Conservation (phyloP, 495 filamentous ascomycete genomes). For the Penicillium argentinense region DNA sequence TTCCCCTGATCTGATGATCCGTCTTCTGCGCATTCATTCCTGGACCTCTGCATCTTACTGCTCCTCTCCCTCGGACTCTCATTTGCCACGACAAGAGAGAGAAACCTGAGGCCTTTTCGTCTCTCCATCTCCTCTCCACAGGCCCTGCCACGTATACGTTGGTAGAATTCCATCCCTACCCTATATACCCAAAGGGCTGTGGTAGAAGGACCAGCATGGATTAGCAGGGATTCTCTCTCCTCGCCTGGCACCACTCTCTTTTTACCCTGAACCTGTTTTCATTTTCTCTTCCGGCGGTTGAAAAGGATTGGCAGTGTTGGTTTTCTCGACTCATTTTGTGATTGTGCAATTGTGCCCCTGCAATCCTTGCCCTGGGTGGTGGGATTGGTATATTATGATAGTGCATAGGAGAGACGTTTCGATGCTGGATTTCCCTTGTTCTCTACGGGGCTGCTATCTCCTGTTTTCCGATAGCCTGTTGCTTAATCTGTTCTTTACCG, state of each 20-base stretch:
- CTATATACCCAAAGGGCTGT: no score
- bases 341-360: constrained; percentile 1
- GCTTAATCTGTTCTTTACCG: constrained; percentile 12
- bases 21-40: constrained; percentile 8
- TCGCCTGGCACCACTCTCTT: not conserved
- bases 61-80: not conserved
- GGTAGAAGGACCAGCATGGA: not conserved
- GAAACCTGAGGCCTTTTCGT: no score
- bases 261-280: constrained; percentile 1
- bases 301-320: constrained; percentile 10
- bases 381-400: constrained; percentile 13
- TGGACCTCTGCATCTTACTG: constrained; percentile 8
- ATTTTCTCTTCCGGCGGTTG: constrained; percentile 6
- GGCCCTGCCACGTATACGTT: not conserved
- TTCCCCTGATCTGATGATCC: constrained; percentile 18
- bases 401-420: constrained; percentile 17
- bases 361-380: not conserved
- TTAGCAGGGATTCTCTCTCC: not conserved
- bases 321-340: not conserved
- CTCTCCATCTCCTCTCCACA: no score
- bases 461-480: constrained; percentile 4
- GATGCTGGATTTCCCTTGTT: constrained; percentile 5
- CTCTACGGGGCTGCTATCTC: not conserved
- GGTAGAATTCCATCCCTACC: not conserved
- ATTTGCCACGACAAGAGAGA: not conserved